phyloP scores from a whole-genome alignment of 2,329 filamentous ascomycete genomes.

The Aureobasidium pullulans region DNA sequence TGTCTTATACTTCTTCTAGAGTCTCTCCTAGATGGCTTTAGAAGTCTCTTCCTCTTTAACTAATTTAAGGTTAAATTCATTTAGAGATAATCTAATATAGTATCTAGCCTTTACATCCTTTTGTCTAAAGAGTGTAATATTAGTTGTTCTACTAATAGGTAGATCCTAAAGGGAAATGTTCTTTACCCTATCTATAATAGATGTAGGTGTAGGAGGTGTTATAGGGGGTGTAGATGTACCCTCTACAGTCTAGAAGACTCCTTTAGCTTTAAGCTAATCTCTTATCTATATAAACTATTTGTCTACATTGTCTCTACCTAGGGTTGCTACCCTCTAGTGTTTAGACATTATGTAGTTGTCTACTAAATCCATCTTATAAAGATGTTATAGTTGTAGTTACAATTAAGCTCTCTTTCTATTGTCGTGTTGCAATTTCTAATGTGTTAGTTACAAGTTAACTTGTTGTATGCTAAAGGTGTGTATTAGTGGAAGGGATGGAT shows the following conservation, averaged over 20 bases:
- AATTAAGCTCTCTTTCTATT: conserved; percentile 1
- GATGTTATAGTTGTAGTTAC: background rate
- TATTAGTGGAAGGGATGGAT: background rate
- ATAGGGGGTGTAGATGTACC: background rate
- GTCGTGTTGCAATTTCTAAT: background rate
- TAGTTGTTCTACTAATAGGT: too few species aligned
- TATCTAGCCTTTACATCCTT: too few species aligned
- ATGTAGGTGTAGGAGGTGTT: too few species aligned
- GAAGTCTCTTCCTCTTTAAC: too few species aligned
- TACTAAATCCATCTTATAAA: background rate
- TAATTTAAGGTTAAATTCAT: too few species aligned
- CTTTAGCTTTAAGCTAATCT: background rate
- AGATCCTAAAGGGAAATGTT: too few species aligned
- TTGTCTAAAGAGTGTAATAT: too few species aligned
- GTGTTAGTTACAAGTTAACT: background rate
- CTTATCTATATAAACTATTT: background rate
- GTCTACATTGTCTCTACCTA: background rate
- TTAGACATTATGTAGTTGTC: background rate
- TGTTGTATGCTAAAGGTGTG: background rate
- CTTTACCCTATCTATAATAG: too few species aligned
- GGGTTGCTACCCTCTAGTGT: background rate
- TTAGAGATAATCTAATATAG: too few species aligned
- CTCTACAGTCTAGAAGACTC: background rate
- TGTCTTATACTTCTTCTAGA: background rate
- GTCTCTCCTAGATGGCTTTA: too few species aligned